phyloP scores from a whole-genome alignment of 1,139 yeast species.

The Blastobotrys serpentis region DNA sequence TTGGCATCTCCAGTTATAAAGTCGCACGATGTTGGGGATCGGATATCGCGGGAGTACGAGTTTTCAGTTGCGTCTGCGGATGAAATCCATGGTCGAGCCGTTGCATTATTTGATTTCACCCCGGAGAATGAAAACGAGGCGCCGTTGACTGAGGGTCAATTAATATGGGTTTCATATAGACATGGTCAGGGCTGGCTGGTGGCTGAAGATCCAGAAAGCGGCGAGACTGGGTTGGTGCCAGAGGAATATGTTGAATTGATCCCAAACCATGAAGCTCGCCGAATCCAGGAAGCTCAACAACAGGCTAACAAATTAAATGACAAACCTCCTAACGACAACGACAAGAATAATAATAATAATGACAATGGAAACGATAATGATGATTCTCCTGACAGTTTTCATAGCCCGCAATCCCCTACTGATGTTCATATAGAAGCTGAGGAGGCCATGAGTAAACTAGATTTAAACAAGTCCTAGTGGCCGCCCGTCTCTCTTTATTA shows the following conservation, averaged over 20 bases:
- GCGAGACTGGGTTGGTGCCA: slow-evolving; percentile 91
- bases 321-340: slow-evolving; percentile 3
- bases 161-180: slow-evolving; percentile 79
- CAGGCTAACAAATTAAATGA: slow-evolving; percentile 8
- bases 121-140: slow-evolving; percentile 96
- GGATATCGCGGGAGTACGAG: slow-evolving; percentile 35
- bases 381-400: slow-evolving; percentile 1
- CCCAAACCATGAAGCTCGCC: slow-evolving; percentile 28
- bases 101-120: slow-evolving; percentile 83
- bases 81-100: slow-evolving; percentile 59
- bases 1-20: slow-evolving; percentile 31
- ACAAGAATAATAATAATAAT: too few species aligned
- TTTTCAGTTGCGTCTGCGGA: slow-evolving; percentile 38
- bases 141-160: slow-evolving; percentile 73
- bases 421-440: neutral
- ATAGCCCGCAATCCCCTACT: neutral
- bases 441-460: neutral
- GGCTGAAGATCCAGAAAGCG: slow-evolving; percentile 76
- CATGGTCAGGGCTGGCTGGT: slow-evolving; percentile 99
- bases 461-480: slow-evolving; percentile 1
- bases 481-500: neutral
- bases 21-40: slow-evolving; percentile 32
- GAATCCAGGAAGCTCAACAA: slow-evolving; percentile 17
- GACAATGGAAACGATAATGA: slow-evolving; percentile 16
- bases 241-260: slow-evolving; percentile 82